phyloP scores from a whole-genome alignment of 2,329 filamentous ascomycete species.

The Ampelomyces quisqualis region DNA sequence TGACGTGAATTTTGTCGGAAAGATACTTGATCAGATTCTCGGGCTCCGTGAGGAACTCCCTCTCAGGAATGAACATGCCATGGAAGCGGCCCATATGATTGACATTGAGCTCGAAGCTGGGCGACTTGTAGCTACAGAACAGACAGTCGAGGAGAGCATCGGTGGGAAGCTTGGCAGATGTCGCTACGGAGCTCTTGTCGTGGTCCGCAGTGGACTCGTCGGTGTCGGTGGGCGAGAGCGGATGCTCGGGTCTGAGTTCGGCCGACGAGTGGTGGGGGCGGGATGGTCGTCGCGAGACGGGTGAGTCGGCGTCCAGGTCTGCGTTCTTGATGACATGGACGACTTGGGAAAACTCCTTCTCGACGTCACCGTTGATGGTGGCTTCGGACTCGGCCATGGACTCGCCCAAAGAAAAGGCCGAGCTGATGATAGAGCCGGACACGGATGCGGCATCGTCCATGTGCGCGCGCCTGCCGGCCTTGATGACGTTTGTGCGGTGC shows the following conservation, averaged over 20 bases:
- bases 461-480: slow-evolving; percentile 39
- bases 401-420: slow-evolving; percentile 86
- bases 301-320: slow-evolving; percentile 49
- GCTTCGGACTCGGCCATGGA: slow-evolving; percentile 60
- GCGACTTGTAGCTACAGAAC: slow-evolving; percentile 88
- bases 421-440: slow-evolving; percentile 73
- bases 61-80: slow-evolving; percentile 94
- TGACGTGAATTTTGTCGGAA: slow-evolving; percentile 74
- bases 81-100: slow-evolving; percentile 90
- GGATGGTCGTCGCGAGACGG: slow-evolving; percentile 43
- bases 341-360: slow-evolving; percentile 74
- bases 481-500: slow-evolving; percentile 70
- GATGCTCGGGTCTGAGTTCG: slow-evolving; percentile 39
- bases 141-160: slow-evolving; percentile 63
- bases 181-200: slow-evolving; percentile 37
- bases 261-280: slow-evolving; percentile 45
- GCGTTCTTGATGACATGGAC: slow-evolving; percentile 75
- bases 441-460: slow-evolving; percentile 66
- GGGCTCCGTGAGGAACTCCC: slow-evolving; percentile 75
- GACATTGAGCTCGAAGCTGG: slow-evolving; percentile 72
- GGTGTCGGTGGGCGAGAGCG: slow-evolving; percentile 38
- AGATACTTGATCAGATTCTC: slow-evolving; percentile 79
- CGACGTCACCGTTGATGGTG: slow-evolving; percentile 64
- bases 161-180: slow-evolving; percentile 33
- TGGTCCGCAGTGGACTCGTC: slow-evolving; percentile 45